Base-by-base conservation (phyloP, 768 basidiomycete genomes). In the Russula foetens region DNA sequence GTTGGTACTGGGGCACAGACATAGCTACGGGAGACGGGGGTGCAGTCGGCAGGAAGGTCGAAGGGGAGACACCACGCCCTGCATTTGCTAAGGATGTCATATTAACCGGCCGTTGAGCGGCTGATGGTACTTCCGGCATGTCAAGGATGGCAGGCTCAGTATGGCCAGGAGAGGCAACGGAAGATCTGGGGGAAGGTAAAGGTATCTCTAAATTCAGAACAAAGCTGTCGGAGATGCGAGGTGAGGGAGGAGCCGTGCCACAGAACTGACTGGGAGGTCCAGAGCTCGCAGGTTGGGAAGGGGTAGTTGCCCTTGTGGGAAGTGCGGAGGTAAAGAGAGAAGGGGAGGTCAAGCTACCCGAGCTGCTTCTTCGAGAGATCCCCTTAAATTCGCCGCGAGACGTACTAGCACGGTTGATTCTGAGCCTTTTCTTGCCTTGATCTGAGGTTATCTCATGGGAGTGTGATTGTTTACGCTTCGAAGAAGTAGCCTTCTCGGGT, bases 351-450 rank as follows among this genome's bases (percentile, higher is more conserved):
- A 70, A 48, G 54, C 70, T 70, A 17, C 68, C 71, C 19, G 66
- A 69, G 64, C 71, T 72, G 44, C 68, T 67, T 58, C 67, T 66
- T 14, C 70, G 66, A n/a, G 64, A 66, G 15, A 71, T 56, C 6
- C 61, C 67, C 31, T 63, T 73, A 23, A 75, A 68, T 19, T 70
- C 68, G 41, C 58, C 65, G 49, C 67, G 70, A 45, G 66, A 66
- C 64, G 60, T 68, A 67, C 88, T 86, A 62, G 35, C 23, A 17
- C 88, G 85, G 64, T 89, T 88, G 4, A 88, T 88, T 69, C 90
- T 91, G 4, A 81, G 77, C 29, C 89, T 83, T 62, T 81, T 83
- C 70, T 82, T 85, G 43, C 66, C 69, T 4, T 69, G 69, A 15
- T 71, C 69, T 2, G 60, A 50, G n/a, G 56, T 31, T n/a, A 21